Base-by-base conservation (phyloP, 257 asterid genomes). In the Nicotiana benthamiana region DNA sequence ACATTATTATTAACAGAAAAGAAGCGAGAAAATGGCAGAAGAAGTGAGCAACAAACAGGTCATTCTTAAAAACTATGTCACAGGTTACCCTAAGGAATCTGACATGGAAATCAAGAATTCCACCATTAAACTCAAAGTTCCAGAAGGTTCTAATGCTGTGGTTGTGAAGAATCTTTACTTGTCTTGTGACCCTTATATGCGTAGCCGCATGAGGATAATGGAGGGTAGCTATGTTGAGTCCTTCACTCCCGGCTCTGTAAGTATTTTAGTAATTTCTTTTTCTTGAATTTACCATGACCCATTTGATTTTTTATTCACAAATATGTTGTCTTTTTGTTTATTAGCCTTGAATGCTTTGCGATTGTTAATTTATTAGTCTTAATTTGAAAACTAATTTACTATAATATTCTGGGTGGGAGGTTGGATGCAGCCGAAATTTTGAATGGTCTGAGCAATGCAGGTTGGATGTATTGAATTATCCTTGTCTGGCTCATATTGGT, bases 1-100 rank as follows among this genome's bases (percentile, higher is more conserved):
- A 51, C 54, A 51, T 51, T 51, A 51, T 13, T 51, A 13, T 51
- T 10, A 51, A 51, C 54, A 12, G 17, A 51, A 13, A 0, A 51
- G 17, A 12, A 51, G 54, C 15, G 15, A 12, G 12, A 51, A 51
- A 51, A 51, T 51, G 54, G 17, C 36, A 40, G 46, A 40, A 9
- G 15, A 9, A 36, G 60, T 20, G 61, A 74, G 6, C 17, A n/a
- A 9, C 59, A 74, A 46, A 48, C 22, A 60, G 28, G 27, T 60
- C 11, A 18, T 60, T 7, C 18, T 60, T 8, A 60, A 60, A 60
- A 9, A 10, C 65, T 18, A 60, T 60, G 65, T 60, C 1, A 15
- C 1, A 9, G 82, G 82, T 6, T 34, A 53, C 32, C 82, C 82
- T n/a, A 80, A 65, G 59, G 82, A 80, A 22, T 80, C 82, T 20